Evolutionary conservation across 257 asterid species (phyloP), one percentile per base, ranked within the genome.

Genomic region (Salvia splendens): DNA sequence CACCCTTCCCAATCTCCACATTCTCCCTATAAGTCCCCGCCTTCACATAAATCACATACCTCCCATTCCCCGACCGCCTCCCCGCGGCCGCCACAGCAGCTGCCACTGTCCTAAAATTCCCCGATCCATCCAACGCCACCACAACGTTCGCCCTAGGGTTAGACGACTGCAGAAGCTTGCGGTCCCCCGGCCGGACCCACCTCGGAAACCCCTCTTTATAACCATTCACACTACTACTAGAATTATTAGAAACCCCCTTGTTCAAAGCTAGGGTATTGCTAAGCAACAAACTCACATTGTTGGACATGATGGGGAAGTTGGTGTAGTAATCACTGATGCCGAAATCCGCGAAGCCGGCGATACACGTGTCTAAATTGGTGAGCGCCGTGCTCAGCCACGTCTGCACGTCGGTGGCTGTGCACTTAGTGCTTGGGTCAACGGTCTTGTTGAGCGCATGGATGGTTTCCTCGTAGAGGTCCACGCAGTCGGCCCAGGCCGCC

Each of bases 401-500:
- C 14, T 89, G 98, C 0, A 77, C 80, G 32, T 93, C 97, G 5
- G 43, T 65, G 0, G 81, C 12, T 0, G 86, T 61, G 65, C 82
- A 80, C 7, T 77, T 77, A 0, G 64, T 38, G 66, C 24, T 32
- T 0, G 93, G 91, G 71, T 83, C 85, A 2, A 78, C 72, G 0
- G 92, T 86, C 1, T 50, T 74, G 83, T 85, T 85, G 74, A 94
- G 65, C 3, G 52, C 75, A 0, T 15, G 75, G 8, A 87, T 69
- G 8, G 87, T 73, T 20, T 65, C 8, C 45, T 83, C 85, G 52
- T 94, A 87, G 0, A 94, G 79, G 78, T 83, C 85, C 17, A 94
- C 16, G 69, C 99, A 94, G 68, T 94, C 97, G 4, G 80, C 67
- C 97, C 96, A 94, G 12, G 97, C 97, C 6, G 87, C 87, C 69